Evolutionary conservation across 179 eudicot genomes (phyloP).

Genomic region (Spinacia oleracea): DNA sequence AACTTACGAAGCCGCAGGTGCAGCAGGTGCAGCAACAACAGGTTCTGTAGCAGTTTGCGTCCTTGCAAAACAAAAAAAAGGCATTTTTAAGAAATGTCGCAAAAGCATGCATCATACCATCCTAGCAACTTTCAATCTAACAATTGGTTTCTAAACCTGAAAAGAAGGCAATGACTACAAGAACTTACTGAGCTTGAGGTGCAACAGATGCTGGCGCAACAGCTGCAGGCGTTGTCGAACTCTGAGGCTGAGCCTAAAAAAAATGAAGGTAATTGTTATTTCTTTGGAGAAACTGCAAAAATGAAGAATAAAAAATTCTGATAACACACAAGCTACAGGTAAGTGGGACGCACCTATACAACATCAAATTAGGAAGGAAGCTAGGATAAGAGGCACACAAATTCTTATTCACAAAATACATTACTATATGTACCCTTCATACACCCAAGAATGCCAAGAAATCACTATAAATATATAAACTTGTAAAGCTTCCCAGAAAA

Average conservation of each 20-base stretch:
- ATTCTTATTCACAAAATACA: not conserved
- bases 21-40: constrained; percentile 42
- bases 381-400: not conserved
- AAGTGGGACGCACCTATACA: not conserved
- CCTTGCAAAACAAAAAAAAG: constrained; percentile 36
- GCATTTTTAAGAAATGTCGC: not conserved
- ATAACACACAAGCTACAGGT: not conserved
- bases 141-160: not conserved
- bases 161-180: constrained; percentile 1
- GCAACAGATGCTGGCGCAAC: constrained; percentile 36
- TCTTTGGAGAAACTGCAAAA: not conserved
- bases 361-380: not conserved
- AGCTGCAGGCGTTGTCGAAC: constrained; percentile 17
- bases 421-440: not conserved
- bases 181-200: constrained; percentile 63
- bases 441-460: not conserved
- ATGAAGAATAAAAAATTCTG: not conserved
- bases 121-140: not conserved
- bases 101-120: not conserved
- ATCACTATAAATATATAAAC: not conserved
- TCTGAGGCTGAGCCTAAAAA: constrained; percentile 49
- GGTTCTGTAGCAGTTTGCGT: constrained; percentile 48
- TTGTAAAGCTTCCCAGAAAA: not conserved
- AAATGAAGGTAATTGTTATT: constrained; percentile 4
- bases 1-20: constrained; percentile 63